Base-by-base conservation (phyloP, 345 rosid species). In the Lepidium aucheri region DNA sequence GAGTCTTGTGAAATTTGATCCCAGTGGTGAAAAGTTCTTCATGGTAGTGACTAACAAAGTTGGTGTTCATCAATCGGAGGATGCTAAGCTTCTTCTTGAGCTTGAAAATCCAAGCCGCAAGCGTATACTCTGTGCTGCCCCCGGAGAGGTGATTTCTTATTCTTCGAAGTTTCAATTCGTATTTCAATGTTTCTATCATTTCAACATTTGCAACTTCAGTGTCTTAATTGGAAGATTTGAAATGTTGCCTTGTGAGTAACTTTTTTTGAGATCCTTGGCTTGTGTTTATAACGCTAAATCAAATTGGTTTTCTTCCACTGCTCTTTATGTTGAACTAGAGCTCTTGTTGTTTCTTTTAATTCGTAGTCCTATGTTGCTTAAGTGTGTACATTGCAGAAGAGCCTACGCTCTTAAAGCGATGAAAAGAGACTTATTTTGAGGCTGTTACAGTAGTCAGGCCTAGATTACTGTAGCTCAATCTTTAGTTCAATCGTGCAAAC, bases 61-160 rank as follows among this genome's bases (percentile, higher is more conserved):
- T 50, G 91, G 89, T 39, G 76, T 90, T 77, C 96, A 94, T 73
- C 77, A 77, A n/a, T 83, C 87, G 0, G 99, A 90, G 65, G 96
- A 94, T 82, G 99, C 97, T 22, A 82, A 75, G 68, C 74, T 90
- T 80, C 72, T 88, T 26, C 60, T 73, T 45, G 88, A 90, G 67
- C 74, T 94, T 47, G 83, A 86, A 4, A 78, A 77, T 53, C 64
- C 35, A 17, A 79, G 77, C 52, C 69, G 22, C 8, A 94, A 90
- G 44, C 80, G 86, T 74, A 75, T 88, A 53, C 97, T 90, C 28
- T 86, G 91, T 73, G 90, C 91, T 32, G 69, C 91, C 26, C 86
- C 97, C 4, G 95, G 89, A 17, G 92, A 88, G 87, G 97, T 93
- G 3, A 28, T 38, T 4, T 28, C 54, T 26, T 60, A 77, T 8